Conservation (phyloP, 352 stramenopile genomes). For the Globisporangium paroecandrum region DNA sequence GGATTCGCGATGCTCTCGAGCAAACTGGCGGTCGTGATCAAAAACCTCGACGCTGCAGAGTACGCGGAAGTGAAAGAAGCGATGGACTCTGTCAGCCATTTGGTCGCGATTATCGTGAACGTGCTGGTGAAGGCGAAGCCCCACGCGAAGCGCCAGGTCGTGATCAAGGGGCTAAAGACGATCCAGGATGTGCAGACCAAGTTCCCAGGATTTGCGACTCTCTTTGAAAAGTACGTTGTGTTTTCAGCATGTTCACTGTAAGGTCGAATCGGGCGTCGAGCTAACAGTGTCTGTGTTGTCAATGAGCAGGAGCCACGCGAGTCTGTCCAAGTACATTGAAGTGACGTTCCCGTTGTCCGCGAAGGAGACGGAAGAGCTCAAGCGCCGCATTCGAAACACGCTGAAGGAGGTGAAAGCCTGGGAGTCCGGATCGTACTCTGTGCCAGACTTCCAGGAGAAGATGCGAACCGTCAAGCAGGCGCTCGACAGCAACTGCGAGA, state of each 20-base stretch:
- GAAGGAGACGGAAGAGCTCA: conserved; percentile 18
- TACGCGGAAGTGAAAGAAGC: conserved; percentile 6
- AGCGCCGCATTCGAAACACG: conserved; percentile 9
- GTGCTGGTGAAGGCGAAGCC: conserved; percentile 19
- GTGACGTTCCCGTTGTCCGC: conserved; percentile 13
- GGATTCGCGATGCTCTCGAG: conserved; percentile 9
- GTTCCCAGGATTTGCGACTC: conserved; percentile 5
- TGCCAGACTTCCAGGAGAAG: conserved; percentile 20
- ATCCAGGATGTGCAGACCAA: conserved; percentile 19
- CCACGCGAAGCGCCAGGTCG: conserved; percentile 11
- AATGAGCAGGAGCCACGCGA: conserved; percentile 13
- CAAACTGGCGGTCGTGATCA: conserved; percentile 10
- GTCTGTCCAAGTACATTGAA: conserved; percentile 19
- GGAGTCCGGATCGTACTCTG: conserved; percentile 9
- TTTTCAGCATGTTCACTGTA: not conserved
- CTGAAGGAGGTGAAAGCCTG: conserved; percentile 17
- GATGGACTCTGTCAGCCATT: conserved; percentile 11
- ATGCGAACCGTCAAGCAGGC: conserved; percentile 13
- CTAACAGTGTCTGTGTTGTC: not conserved
- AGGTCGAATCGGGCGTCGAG: not conserved
- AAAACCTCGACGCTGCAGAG: conserved; percentile 12
- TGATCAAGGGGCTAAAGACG: conserved; percentile 12
- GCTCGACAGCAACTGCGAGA: conserved; percentile 17
- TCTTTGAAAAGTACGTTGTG: conserved; percentile 16
- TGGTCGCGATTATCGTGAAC: conserved; percentile 6